Percentiles rank a stretch among this genome's conserved stretches.
phyloP scores from a whole-genome alignment of 2,329 filamentous ascomycete genomes.

The Nemania bipapillata region DNA sequence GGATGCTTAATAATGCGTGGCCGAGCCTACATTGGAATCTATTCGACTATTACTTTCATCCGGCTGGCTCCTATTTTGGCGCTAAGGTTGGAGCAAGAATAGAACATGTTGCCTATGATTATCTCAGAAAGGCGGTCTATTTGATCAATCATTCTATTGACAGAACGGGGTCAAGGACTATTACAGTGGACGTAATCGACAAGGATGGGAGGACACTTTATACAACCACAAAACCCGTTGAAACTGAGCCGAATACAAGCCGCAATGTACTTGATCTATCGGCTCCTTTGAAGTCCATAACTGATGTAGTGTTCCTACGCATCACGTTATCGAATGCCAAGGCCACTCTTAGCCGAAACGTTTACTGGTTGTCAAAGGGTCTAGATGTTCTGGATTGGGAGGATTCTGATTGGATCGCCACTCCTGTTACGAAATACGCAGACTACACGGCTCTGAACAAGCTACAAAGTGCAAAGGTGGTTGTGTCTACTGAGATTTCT shows the following conservation, averaged over 20 bases:
- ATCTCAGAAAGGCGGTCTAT: slow-evolving; percentile 58
- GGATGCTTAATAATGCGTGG: slow-evolving; percentile 75
- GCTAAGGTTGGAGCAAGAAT: slow-evolving; percentile 61
- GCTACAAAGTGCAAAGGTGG: slow-evolving; percentile 55
- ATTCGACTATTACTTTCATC: slow-evolving; percentile 71
- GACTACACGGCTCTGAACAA: slow-evolving; percentile 60
- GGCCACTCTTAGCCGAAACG: slow-evolving; percentile 63
- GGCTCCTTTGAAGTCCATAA: slow-evolving; percentile 49
- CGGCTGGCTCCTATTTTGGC: slow-evolving; percentile 69
- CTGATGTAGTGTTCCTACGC: slow-evolving; percentile 62
- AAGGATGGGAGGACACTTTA: slow-evolving; percentile 58
- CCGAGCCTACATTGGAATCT: slow-evolving; percentile 73
- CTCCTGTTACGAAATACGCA: slow-evolving; percentile 64
- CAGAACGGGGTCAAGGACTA: slow-evolving; percentile 53
- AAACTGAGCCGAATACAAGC: slow-evolving; percentile 60
- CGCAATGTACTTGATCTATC: slow-evolving; percentile 52
- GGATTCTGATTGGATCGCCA: slow-evolving; percentile 68
- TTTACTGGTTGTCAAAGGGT: slow-evolving; percentile 66
- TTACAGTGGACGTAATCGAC: slow-evolving; percentile 63
- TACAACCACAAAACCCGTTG: slow-evolving; percentile 46
- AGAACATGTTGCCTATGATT: slow-evolving; percentile 68
- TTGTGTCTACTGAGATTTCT: slow-evolving; percentile 41
- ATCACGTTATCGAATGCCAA: slow-evolving; percentile 57
- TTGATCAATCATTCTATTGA: slow-evolving; percentile 65
- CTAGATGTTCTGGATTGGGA: slow-evolving; percentile 66